These are phyloP conservation scores for Suillus decipiens DNA, from an alignment of 768 basidiomycete genomes.

Conservation along the genomic window DNA sequence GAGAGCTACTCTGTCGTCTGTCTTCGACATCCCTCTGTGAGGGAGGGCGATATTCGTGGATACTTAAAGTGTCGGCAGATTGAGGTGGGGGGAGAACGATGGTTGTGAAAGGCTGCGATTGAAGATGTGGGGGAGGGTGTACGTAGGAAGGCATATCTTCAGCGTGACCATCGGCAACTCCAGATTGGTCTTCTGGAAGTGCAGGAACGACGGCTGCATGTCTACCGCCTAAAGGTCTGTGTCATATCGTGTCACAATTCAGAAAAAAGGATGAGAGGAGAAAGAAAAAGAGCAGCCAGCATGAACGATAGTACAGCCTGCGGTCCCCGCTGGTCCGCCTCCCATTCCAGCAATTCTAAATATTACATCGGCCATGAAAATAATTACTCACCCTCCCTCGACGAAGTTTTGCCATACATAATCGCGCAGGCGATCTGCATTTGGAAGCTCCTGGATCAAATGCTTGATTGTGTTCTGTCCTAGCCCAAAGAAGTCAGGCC, in stretches of 20 bases:
- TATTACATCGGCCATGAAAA: background rate
- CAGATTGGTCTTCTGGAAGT: constrained; percentile 65
- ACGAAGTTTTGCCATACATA: constrained; percentile 88
- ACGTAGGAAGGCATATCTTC: constrained; percentile 26
- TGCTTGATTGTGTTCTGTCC: constrained; percentile 89
- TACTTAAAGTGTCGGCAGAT: constrained; percentile 29
- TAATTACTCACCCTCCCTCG: constrained; percentile 74
- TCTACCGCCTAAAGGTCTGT: constrained; percentile 74
- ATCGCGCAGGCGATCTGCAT: constrained; percentile 68
- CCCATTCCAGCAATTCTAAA: constrained; percentile 6
- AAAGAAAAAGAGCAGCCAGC: constrained; percentile 23
- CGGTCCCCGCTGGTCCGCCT: constrained; percentile 5
- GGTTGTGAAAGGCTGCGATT: constrained; percentile 30
- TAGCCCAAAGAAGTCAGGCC: constrained; percentile 86
- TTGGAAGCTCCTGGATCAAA: constrained; percentile 82
- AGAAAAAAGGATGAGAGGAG: constrained; percentile 31
- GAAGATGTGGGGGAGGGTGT: constrained; percentile 23
- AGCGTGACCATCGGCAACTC: constrained; percentile 19
- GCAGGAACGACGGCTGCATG: constrained; percentile 84
- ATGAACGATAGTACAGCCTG: constrained; percentile 1
- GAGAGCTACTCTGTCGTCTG: constrained; percentile 22
- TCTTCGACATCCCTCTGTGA: constrained; percentile 20
- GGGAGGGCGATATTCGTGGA: constrained; percentile 35
- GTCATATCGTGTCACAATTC: constrained; percentile 35
- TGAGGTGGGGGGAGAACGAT: constrained; percentile 33